Evolutionary conservation across 2,329 filamentous ascomycete species (phyloP).

Genomic region (Colletotrichum tamarilloi): DNA sequence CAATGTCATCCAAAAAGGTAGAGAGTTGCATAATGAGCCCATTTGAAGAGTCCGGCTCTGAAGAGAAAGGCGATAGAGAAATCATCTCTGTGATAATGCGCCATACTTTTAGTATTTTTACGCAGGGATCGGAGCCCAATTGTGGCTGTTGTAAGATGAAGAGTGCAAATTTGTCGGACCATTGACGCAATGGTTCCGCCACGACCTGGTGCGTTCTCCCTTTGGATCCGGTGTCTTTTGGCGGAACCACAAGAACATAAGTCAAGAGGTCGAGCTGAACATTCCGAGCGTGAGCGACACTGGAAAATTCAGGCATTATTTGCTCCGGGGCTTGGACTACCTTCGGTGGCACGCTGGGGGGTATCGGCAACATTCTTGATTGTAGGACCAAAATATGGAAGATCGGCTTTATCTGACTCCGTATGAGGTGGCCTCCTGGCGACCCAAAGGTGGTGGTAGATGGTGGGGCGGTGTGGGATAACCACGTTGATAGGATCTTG

Average conservation of each 20-base stretch:
- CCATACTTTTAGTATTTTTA: neutral
- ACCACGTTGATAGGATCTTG: neutral
- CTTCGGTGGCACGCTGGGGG: neutral
- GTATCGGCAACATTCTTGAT: neutral
- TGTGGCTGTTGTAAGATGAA: neutral
- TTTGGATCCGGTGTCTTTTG: neutral
- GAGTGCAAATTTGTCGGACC: neutral
- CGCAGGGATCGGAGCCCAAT: neutral
- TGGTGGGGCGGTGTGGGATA: neutral
- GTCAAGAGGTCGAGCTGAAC: neutral
- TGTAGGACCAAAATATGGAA: neutral
- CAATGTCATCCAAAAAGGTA: neutral
- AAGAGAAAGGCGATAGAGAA: neutral
- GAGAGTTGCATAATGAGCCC: neutral
- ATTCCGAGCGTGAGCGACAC: neutral
- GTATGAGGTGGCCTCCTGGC: neutral
- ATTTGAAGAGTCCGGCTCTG: neutral
- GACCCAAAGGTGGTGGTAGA: neutral
- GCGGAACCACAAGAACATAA: neutral
- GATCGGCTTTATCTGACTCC: neutral
- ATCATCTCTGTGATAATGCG: neutral
- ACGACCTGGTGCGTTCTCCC: neutral
- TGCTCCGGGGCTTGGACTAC: neutral
- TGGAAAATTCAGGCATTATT: neutral
- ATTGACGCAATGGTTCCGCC: neutral